Base-by-base conservation (phyloP, 2,329 filamentous ascomycete species). In the Fusarium mundagurra region DNA sequence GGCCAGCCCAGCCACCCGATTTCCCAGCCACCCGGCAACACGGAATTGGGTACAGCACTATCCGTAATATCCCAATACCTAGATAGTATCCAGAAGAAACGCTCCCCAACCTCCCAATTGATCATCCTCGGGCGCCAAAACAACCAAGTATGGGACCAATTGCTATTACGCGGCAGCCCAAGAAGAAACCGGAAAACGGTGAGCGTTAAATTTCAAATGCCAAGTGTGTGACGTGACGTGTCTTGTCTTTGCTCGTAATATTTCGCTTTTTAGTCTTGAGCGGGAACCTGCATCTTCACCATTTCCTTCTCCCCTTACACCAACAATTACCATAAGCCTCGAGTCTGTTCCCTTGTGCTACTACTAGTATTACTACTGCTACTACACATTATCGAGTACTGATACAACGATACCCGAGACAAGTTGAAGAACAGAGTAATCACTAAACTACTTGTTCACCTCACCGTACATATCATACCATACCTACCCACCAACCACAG, bases 171-270 rank as follows among this genome's bases (percentile, higher is more conserved):
- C 47, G 63, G 64, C 51, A 31, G n/a, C 53, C 53, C 58, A 41
- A 61, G 36, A 64, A 51, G 34, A 69, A 70, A 48, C 60, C 41
- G 59, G 65, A 70, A 70, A 70, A 51, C 60, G 66, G 60, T 39
- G 66, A 70, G 33, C 51, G 60, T 70, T 51, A 34, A 41, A 34
- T 41, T 41, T 22, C 20, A 18, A 62, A 17, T 34, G 36, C 36
- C 31, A 57, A 44, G 47, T 16, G 24, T 34, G 70, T 73, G 69
- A 70, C 71, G 68, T 74, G 72, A 67, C 62, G 62, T 57, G 44
- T 27, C 48, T 64, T 29, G 44, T 47, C 45, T 22, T 47, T 64
- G 51, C 27, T 51, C 36, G 61, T 59, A 65, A 69, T 63, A 69
- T 61, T 44, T 51, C 45, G 38, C 39, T n/a, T 44, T 48, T 50